Base-by-base conservation (phyloP, 2,329 filamentous ascomycete species). In the Didymosphaeria variabile region DNA sequence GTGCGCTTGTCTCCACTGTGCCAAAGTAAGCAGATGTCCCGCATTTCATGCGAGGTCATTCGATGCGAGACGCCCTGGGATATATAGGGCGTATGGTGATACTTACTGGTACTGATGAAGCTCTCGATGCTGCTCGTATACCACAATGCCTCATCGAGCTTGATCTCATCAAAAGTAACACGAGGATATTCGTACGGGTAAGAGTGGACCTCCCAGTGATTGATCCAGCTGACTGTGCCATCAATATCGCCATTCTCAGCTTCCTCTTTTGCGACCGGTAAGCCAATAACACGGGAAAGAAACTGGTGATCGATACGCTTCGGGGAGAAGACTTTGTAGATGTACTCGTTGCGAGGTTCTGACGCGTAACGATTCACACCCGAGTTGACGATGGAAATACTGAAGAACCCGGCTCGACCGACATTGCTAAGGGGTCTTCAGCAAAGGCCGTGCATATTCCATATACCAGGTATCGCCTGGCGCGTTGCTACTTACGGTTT, bases 101-200 rank as follows among this genome's bases (percentile, higher is more conserved):
- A 44, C 51, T 54, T 44, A 54, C 51, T 98, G 0, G 93, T 97
- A 10, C 91, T 95, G 68, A 98, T 96, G 76, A 99, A 97, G 68
- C 90, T 90, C 80, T 98, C 94, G 46, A 98, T 96, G 0, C 85
- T 86, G 55, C 83, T 82, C 5, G 87, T 88, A 69, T 90, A 89
- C 85, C 85, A 95, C 15, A 94, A 71, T 0, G 87, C 87, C 1
- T 74, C 65, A 5, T 87, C 88, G 3, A 97, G 75, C 64, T 89
- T 82, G 3, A 90, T 87, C 62, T 95, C 90, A 68, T 97, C 93
- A 76, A 98, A 99, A 0, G 91, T 94, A 0, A 93, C 88, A 0
- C 93, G 86, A 0, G 94, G 94, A n/a, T 89, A 87, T 68, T 93
- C 87, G 64, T 92, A 89, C 0, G 95, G 95, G 76, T 98, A 99